Conservation (phyloP, 2,329 filamentous ascomycete genomes). For the Gremmenia infestans region DNA sequence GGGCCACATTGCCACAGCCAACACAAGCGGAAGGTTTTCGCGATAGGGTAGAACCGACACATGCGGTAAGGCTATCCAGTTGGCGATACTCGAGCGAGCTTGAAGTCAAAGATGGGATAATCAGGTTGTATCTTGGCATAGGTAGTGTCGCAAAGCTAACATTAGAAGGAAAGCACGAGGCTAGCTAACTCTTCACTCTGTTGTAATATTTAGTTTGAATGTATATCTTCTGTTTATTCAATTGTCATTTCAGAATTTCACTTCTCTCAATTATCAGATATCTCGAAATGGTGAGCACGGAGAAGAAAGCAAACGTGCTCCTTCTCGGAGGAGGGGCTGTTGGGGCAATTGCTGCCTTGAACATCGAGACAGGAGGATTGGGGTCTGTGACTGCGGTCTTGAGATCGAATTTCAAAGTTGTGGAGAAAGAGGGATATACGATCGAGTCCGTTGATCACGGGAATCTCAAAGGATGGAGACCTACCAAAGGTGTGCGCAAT, state of each 20-base stretch:
- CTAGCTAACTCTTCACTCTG: too few species aligned
- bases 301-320: constrained; percentile 12
- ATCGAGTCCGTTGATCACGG: constrained; percentile 21
- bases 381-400: constrained; percentile 17
- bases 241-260: neutral
- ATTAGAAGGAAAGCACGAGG: too few species aligned
- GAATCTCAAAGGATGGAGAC: constrained; percentile 2
- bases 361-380: constrained; percentile 15
- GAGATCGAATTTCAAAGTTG: constrained; percentile 20
- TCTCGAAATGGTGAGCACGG: neutral
- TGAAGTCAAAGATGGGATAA: too few species aligned
- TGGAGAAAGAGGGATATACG: constrained; percentile 15
- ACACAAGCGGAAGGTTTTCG: neutral
- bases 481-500: constrained; percentile 6
- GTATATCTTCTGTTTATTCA: too few species aligned
- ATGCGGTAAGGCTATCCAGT: too few species aligned
- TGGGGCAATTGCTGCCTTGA: constrained; percentile 16
- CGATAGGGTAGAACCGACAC: neutral
- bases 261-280: neutral
- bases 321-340: constrained; percentile 11
- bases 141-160: too few species aligned
- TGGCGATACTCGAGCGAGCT: too few species aligned
- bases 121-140: too few species aligned
- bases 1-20: neutral
- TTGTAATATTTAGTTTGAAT: neutral